A percentile compares a stretch with the other conserved stretches of the same genome.
Evolutionary conservation across 1,284 basidiomycete genomes (phyloP).

Genomic region (Ustilago vetiveriae): DNA sequence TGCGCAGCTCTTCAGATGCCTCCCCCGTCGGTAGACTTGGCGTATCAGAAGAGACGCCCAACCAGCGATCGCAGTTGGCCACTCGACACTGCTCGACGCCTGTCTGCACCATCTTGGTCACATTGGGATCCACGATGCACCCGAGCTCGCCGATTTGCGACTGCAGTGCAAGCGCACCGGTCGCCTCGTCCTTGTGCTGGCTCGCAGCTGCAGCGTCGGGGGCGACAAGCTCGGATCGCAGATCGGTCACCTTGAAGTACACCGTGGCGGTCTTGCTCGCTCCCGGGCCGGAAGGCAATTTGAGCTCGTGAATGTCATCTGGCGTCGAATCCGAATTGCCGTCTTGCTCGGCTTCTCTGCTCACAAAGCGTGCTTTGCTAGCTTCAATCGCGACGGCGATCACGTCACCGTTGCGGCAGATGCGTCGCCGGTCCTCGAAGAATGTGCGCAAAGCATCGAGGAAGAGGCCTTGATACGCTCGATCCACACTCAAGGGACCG

Average conservation of each 20-base stretch:
- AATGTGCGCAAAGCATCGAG: constrained; percentile 76
- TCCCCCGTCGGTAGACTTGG: constrained; percentile 37
- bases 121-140: constrained; percentile 72
- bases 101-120: constrained; percentile 80
- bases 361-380: constrained; percentile 65
- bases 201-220: constrained; percentile 64
- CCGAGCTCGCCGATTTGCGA: constrained; percentile 76
- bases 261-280: constrained; percentile 69
- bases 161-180: constrained; percentile 31
- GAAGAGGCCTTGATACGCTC: constrained; percentile 78
- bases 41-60: constrained; percentile 69
- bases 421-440: constrained; percentile 73
- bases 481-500: constrained; percentile 80
- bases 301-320: constrained; percentile 59
- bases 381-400: constrained; percentile 77
- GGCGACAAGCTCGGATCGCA: constrained; percentile 75
- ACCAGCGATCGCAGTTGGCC: constrained; percentile 74
- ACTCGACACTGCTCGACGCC: constrained; percentile 79
- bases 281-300: constrained; percentile 19
- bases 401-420: constrained; percentile 83
- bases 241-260: constrained; percentile 82
- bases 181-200: constrained; percentile 20
- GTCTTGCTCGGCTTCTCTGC: constrained; percentile 41
- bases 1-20: constrained; percentile 7
- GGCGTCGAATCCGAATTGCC: constrained; percentile 60